phyloP scores from a whole-genome alignment of 2,329 filamentous ascomycete species.

The Diaporthe humulicola region DNA sequence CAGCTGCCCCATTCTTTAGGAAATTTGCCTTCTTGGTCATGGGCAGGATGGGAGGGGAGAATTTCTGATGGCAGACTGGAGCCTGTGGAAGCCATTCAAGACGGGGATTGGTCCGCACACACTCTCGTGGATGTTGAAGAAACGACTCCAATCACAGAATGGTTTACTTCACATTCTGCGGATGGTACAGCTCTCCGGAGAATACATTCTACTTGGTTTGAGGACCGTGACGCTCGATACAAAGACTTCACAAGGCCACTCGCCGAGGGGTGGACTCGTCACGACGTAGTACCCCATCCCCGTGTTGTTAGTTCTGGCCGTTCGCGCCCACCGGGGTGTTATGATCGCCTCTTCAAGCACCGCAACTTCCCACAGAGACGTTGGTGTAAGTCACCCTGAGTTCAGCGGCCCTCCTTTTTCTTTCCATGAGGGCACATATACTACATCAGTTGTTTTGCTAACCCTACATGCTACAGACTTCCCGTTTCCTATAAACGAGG shows the following conservation, averaged over 20 bases:
- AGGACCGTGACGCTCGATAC: not conserved
- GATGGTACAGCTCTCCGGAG: not conserved
- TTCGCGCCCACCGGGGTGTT: not conserved
- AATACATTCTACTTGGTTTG: slow-evolving; percentile 1
- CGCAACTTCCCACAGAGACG: not conserved
- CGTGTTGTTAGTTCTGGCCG: no score
- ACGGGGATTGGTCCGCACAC: not conserved
- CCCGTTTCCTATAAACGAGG: slow-evolving; percentile 3
- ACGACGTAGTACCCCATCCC: not conserved
- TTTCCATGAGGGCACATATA: not conserved
- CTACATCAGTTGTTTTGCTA: not conserved
- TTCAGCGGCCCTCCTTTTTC: no score
- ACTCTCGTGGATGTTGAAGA: not conserved
- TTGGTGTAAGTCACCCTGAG: not conserved
- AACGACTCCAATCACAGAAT: slow-evolving; percentile 12
- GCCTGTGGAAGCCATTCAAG: not conserved
- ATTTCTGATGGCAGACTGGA: not conserved
- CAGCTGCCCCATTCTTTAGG: not conserved
- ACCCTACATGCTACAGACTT: not conserved
- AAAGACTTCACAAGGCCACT: not conserved
- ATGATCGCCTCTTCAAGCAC: not conserved
- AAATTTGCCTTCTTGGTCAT: slow-evolving; percentile 25
- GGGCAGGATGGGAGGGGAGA: slow-evolving; percentile 19
- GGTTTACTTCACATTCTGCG: slow-evolving; percentile 7
- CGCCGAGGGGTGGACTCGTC: not conserved